Evolutionary conservation across 2,329 filamentous ascomycete species (phyloP).

Genomic region (Akanthomyces muscarius): DNA sequence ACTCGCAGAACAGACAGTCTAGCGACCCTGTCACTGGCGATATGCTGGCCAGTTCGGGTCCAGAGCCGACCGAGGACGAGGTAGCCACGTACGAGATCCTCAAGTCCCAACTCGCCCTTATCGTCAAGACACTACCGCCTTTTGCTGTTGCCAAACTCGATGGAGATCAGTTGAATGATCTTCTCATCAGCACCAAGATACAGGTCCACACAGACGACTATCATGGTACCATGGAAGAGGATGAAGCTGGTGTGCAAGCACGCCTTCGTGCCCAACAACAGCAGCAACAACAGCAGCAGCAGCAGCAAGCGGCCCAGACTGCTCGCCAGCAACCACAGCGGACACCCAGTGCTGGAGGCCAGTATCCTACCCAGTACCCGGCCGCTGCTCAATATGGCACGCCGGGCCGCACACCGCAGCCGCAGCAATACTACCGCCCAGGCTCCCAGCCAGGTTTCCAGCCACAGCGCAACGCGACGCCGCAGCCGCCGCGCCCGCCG

Average conservation of each 20-base stretch:
- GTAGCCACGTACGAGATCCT: conserved; percentile 65
- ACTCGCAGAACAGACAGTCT: conserved; percentile 56
- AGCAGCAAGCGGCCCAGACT: conserved; percentile 24
- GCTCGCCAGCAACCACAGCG: conserved; percentile 36
- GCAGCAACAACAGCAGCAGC: conserved; percentile 29
- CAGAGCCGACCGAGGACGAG: conserved; percentile 63
- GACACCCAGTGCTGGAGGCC: conserved; percentile 36
- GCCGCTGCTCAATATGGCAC: conserved; percentile 44
- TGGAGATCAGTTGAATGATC: conserved; percentile 76
- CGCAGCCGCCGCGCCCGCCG: conserved; percentile 32
- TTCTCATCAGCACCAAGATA: conserved; percentile 77
- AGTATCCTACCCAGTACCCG: conserved; percentile 43
- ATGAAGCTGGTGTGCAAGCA: conserved; percentile 59
- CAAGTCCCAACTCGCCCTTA: conserved; percentile 67
- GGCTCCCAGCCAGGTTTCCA: conserved; percentile 22
- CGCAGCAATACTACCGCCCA: conserved; percentile 37
- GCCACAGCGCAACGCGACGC: conserved; percentile 34
- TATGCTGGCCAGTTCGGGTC: conserved; percentile 62
- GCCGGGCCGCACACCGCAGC: conserved; percentile 41
- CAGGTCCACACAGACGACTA: conserved; percentile 69
- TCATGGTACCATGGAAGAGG: conserved; percentile 78
- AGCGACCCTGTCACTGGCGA: conserved; percentile 63
- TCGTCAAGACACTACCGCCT: conserved; percentile 73
- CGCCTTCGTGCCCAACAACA: conserved; percentile 41
- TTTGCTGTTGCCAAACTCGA: conserved; percentile 83